phyloP scores from a whole-genome alignment of 2,329 filamentous ascomycete genomes.

The Botrytis paeoniae region DNA sequence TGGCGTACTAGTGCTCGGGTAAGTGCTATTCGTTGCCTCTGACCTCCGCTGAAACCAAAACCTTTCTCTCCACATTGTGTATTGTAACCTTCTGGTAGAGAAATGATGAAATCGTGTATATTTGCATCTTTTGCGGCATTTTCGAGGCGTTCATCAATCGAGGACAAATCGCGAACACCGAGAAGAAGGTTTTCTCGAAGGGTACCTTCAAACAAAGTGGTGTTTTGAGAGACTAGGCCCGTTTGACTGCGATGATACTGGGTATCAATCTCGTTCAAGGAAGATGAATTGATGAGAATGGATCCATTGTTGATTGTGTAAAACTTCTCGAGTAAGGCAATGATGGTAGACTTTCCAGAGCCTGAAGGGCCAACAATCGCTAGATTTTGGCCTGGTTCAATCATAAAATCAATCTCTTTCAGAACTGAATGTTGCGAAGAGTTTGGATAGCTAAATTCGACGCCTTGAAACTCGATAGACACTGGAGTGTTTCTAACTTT shows the following conservation, averaged over 20 bases:
- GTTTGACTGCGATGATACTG: background rate
- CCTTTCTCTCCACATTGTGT: conserved; percentile 86
- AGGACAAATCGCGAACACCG: conserved; percentile 59
- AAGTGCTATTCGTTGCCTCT: conserved; percentile 88
- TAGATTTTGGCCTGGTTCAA: conserved; percentile 76
- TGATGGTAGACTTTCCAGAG: conserved; percentile 45
- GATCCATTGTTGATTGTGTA: conserved; percentile 65
- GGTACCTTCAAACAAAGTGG: conserved; percentile 52
- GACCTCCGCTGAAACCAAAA: conserved; percentile 77
- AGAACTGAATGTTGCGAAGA: background rate
- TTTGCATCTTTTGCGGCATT: conserved; percentile 49
- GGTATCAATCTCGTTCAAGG: background rate
- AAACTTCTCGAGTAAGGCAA: conserved; percentile 84
- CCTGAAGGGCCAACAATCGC: conserved; percentile 64
- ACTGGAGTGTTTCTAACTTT: background rate
- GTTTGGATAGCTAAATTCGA: background rate
- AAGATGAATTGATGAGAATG: background rate
- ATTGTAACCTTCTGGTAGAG: conserved; percentile 64
- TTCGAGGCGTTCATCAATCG: conserved; percentile 49
- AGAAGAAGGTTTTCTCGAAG: conserved; percentile 66
- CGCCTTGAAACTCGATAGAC: background rate
- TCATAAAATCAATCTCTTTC: conserved; percentile 69
- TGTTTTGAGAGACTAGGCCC: conserved; percentile 48
- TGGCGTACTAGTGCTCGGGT: conserved; percentile 82
- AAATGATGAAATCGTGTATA: conserved; percentile 50